These are phyloP conservation scores for Aspergillus sojae DNA, from an alignment of 2,329 filamentous ascomycete species.

Conservation along the genomic window DNA sequence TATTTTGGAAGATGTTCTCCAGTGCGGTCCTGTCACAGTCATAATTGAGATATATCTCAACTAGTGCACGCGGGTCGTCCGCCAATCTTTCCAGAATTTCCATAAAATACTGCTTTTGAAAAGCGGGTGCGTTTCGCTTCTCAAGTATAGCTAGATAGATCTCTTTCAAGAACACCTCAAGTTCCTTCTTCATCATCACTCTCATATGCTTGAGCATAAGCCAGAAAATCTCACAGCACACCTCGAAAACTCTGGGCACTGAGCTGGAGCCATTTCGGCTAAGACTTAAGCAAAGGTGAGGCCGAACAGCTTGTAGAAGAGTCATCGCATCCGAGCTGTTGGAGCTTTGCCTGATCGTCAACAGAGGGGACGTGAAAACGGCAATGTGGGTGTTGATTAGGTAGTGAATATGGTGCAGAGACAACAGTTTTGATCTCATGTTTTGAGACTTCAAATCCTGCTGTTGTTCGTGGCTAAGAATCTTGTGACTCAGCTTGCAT, in stretches of 20 bases:
- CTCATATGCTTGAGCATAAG: constrained; percentile 93
- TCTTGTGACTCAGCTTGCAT: constrained; percentile 94
- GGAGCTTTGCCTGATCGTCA: constrained; percentile 89
- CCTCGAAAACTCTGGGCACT: constrained; percentile 88
- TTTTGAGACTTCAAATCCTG: constrained; percentile 91
- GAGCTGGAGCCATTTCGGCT: constrained; percentile 95
- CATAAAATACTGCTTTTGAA: constrained; percentile 92
- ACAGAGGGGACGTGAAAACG: constrained; percentile 88
- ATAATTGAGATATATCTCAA: constrained; percentile 97
- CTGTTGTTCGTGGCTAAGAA: constrained; percentile 84
- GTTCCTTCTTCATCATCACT: constrained; percentile 95
- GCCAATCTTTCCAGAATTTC: constrained; percentile 81
- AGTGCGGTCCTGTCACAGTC: constrained; percentile 91
- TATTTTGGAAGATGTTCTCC: constrained; percentile 93
- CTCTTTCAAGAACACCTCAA: constrained; percentile 96
- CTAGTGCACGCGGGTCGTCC: constrained; percentile 81
- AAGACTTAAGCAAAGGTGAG: constrained; percentile 92
- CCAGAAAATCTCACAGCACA: constrained; percentile 97
- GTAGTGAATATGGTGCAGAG: constrained; percentile 91
- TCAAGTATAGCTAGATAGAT: constrained; percentile 93
- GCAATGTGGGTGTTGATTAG: constrained; percentile 90
- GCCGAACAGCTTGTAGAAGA: constrained; percentile 93
- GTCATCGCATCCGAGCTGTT: constrained; percentile 79
- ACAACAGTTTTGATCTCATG: constrained; percentile 96
- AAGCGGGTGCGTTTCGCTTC: constrained; percentile 78